phyloP scores from a whole-genome alignment of 495 filamentous ascomycete species.

The Astrocystis sublimbata region DNA sequence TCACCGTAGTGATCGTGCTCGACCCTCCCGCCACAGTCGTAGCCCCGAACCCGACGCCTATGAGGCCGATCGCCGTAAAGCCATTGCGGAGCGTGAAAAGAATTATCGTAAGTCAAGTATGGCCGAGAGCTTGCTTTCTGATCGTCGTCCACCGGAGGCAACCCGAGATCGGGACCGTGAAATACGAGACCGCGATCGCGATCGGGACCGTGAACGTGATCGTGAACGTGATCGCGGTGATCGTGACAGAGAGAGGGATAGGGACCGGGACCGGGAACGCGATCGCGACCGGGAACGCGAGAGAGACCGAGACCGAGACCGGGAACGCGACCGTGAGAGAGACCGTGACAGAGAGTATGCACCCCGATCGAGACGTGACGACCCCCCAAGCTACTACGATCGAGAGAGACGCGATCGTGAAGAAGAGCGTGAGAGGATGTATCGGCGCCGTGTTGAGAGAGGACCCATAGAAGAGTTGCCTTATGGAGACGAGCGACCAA shows the following conservation, averaged over 20 bases:
- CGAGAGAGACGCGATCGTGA: conserved; percentile 78
- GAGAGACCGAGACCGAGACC: conserved; percentile 47
- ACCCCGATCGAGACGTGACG: conserved; percentile 45
- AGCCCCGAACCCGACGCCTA: conserved; percentile 86
- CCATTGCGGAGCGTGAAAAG: conserved; percentile 81
- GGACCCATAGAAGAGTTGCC: conserved; percentile 78
- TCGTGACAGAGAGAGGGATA: conserved; percentile 32
- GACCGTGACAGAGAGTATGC: conserved; percentile 36
- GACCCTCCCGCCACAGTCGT: conserved; percentile 62
- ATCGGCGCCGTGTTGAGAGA: conserved; percentile 78
- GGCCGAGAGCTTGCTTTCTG: conserved; percentile 59
- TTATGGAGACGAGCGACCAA: conserved; percentile 76
- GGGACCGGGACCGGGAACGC: conserved; percentile 26
- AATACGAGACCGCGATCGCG: conserved; percentile 46
- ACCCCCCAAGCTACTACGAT: conserved; percentile 55
- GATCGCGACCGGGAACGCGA: conserved; percentile 57
- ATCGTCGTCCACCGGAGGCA: conserved; percentile 47
- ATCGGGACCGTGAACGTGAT: conserved; percentile 47
- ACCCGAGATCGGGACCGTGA: conserved; percentile 57
- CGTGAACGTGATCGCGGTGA: conserved; percentile 43
- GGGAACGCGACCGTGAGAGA: conserved; percentile 49
- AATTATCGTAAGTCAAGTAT: conserved; percentile 79
- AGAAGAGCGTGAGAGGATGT: conserved; percentile 80
- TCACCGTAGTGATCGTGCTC: conserved; percentile 56
- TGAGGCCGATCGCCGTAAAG: conserved; percentile 83